phyloP scores from a whole-genome alignment of 805 yeast species.

The Yarrowia hollandica region DNA sequence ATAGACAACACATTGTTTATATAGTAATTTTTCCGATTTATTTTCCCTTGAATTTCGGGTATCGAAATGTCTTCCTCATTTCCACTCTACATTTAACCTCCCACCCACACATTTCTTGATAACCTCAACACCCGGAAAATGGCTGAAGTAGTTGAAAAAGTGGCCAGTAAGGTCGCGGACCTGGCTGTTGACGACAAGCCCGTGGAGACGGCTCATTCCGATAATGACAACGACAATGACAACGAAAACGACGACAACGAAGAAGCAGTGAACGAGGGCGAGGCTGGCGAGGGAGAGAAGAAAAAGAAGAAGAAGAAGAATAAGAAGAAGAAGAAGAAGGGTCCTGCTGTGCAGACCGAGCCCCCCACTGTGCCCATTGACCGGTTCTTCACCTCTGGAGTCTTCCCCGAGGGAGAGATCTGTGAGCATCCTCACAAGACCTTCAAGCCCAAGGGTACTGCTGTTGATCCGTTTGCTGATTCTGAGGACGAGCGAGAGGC shows the following conservation, averaged over 20 bases:
- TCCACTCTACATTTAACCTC: too few relatives aligned
- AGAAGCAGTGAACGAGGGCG: constrained; percentile 38
- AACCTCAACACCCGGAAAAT: background rate
- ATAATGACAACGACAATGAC: constrained; percentile 35
- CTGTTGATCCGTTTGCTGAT: constrained; percentile 27
- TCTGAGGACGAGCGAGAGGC: constrained; percentile 26
- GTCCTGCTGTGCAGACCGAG: constrained; percentile 48
- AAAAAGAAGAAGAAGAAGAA: constrained; percentile 56
- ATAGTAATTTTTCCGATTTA: too few relatives aligned
- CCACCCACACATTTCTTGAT: background rate
- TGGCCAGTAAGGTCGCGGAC: constrained; percentile 29
- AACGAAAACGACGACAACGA: constrained; percentile 43
- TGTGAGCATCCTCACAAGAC: constrained; percentile 26
- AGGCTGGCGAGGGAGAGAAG: constrained; percentile 44
- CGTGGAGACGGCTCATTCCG: background rate
- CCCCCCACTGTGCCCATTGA: constrained; percentile 63
- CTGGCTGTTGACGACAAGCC: constrained; percentile 29
- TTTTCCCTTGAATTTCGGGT: too few relatives aligned
- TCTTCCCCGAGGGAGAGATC: constrained; percentile 78
- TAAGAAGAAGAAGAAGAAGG: constrained; percentile 50
- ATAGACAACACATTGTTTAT: too few relatives aligned
- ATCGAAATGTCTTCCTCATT: too few relatives aligned
- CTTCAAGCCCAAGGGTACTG: constrained; percentile 25
- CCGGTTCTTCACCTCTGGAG: constrained; percentile 64
- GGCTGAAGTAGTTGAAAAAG: constrained; percentile 2